phyloP scores from a whole-genome alignment of 2,329 filamentous ascomycete species.

The Claviceps pusilla region DNA sequence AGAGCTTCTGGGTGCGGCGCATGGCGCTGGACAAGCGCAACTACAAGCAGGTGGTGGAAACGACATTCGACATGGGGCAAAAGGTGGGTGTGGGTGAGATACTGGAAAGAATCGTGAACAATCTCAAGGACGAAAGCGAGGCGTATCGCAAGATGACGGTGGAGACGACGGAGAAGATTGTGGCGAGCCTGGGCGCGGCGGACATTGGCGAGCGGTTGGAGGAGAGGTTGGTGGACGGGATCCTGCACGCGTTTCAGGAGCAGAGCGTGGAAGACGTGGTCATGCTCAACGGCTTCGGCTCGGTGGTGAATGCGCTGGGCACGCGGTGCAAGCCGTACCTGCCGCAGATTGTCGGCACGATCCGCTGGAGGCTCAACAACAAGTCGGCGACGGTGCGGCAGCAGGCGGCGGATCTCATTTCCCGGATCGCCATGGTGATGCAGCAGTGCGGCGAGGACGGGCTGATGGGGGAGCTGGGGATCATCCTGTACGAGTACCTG shows the following conservation, averaged over 20 bases:
- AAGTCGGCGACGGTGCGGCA: conserved; percentile 93
- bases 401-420: conserved; percentile 91
- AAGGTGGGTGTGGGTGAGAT: conserved; percentile 98
- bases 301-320: conserved; percentile 87
- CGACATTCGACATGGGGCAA: conserved; percentile 88
- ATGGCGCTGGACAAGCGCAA: conserved; percentile 98
- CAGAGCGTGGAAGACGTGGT: conserved; percentile 93
- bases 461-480: conserved; percentile 84
- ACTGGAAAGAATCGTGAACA: conserved; percentile 79
- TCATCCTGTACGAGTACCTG: conserved; percentile 93
- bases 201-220: conserved; percentile 88
- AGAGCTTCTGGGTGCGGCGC: conserved; percentile 92
- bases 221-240: conserved; percentile 86
- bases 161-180: conserved; percentile 92
- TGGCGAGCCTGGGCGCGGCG: conserved; percentile 81
- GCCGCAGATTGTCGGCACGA: conserved; percentile 91
- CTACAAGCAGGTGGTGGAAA: conserved; percentile 95
- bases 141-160: conserved; percentile 98
- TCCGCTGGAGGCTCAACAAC: conserved; percentile 93
- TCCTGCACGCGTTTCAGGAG: conserved; percentile 92
- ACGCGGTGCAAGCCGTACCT: conserved; percentile 91
- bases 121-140: conserved; percentile 95
- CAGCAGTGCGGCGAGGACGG: conserved; percentile 95
- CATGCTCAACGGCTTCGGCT: conserved; percentile 94
- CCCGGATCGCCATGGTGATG: conserved; percentile 96